phyloP scores from a whole-genome alignment of 139 green algal species.

The Chlorella vulgaris region DNA sequence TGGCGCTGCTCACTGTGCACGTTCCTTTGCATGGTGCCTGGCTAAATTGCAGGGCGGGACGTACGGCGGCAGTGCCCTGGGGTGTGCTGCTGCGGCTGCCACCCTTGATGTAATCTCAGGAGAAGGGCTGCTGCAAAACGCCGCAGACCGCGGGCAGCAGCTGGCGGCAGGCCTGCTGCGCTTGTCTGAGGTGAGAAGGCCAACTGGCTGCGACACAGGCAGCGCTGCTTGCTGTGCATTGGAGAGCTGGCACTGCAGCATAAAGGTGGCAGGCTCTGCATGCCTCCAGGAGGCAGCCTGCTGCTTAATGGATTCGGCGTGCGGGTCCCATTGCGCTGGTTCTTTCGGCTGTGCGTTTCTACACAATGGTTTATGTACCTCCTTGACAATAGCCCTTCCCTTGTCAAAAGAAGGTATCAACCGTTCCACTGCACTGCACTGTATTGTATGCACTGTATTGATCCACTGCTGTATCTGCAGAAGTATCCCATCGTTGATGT shows the following conservation, averaged over 20 bases:
- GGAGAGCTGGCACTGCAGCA: too few species aligned
- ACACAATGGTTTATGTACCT: too few species aligned
- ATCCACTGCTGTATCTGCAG: not conserved
- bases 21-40: not conserved
- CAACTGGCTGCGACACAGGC: not conserved
- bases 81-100: slow-evolving; percentile 66
- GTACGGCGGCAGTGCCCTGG: slow-evolving; percentile 75
- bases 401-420: too few species aligned
- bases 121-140: slow-evolving; percentile 80
- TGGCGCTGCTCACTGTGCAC: not conserved
- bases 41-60: slow-evolving; percentile 59
- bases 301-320: too few species aligned
- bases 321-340: too few species aligned
- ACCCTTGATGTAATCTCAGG: slow-evolving; percentile 78
- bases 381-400: too few species aligned
- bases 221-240: not conserved
- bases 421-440: too few species aligned
- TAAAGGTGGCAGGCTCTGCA: too few species aligned
- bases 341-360: too few species aligned
- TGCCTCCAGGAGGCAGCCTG: too few species aligned
- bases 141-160: slow-evolving; percentile 60
- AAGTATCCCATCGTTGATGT: slow-evolving; percentile 77
- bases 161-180: slow-evolving; percentile 50
- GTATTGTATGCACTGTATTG: not conserved
- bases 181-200: slow-evolving; percentile 3